Percentiles rank a stretch among this genome's conserved stretches.
These are phyloP conservation scores for Chondrostereum purpureum DNA, from an alignment of 1,284 basidiomycete genomes.

Conservation along the genomic window DNA sequence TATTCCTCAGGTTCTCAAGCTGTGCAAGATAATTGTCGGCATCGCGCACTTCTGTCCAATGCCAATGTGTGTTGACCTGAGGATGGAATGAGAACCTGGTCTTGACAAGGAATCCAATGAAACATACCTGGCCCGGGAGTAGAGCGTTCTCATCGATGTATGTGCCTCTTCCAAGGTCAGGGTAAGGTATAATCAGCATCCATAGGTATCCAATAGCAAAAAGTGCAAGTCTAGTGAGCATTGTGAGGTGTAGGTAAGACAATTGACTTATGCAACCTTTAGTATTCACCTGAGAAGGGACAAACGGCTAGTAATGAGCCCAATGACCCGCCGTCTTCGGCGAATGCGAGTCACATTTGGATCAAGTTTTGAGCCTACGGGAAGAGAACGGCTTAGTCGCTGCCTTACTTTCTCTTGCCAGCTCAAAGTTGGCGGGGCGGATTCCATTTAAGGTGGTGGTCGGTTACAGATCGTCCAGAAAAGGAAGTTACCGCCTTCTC, in stretches of 20 bases:
- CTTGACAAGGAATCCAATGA: constrained; percentile 1
- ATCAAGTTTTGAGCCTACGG: no score
- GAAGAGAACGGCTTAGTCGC: no score
- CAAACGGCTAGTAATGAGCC: no score
- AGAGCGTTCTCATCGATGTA: constrained; percentile 94
- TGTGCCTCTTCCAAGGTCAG: constrained; percentile 56
- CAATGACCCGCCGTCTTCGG: no score
- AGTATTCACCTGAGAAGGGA: no score
- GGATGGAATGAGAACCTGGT: background rate
- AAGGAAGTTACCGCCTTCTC: background rate
- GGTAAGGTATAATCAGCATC: constrained; percentile 66
- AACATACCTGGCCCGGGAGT: constrained; percentile 76
- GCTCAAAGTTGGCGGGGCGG: no score
- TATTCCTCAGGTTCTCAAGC: constrained; percentile 57
- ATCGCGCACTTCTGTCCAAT: constrained; percentile 80
- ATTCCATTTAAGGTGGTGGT: no score
- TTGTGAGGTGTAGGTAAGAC: no score
- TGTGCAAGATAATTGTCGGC: constrained; percentile 74
- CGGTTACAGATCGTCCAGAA: no score
- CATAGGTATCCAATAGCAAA: constrained; percentile 65
- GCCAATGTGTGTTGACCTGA: constrained; percentile 86
- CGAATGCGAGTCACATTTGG: no score
- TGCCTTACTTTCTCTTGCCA: no score
- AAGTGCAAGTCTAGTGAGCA: constrained; percentile 54
- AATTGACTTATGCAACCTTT: no score